Evolutionary conservation across 768 basidiomycete species (phyloP).

Genomic region (Tephrocybe sp.): DNA sequence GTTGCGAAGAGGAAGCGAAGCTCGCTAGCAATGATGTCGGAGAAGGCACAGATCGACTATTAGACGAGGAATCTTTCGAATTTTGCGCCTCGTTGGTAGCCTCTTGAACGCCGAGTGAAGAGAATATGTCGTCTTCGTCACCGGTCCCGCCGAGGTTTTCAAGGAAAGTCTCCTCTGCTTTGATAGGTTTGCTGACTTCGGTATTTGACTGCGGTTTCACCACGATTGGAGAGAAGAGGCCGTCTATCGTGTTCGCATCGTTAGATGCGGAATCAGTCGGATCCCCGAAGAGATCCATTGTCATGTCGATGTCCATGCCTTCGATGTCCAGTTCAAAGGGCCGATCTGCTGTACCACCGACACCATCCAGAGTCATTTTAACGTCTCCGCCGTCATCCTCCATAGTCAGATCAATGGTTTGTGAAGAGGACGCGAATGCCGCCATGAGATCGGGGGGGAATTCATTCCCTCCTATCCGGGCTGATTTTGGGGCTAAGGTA

Average conservation of each 20-base stretch:
- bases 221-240: slow-evolving; percentile 51
- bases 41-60: slow-evolving; percentile 32
- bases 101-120: slow-evolving; percentile 27
- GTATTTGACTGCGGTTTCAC: slow-evolving; percentile 19
- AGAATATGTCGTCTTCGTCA: slow-evolving; percentile 31
- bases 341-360: slow-evolving; percentile 73
- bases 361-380: slow-evolving; percentile 33
- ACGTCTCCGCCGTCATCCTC: slow-evolving; percentile 18
- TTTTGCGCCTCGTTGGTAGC: slow-evolving; percentile 13
- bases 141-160: slow-evolving; percentile 24
- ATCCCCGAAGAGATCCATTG: slow-evolving; percentile 59
- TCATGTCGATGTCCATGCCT: slow-evolving; percentile 63
- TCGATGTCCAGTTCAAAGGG: slow-evolving; percentile 83
- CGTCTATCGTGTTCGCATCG: slow-evolving; percentile 39
- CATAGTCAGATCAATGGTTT: slow-evolving; percentile 58
- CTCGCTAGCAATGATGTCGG: slow-evolving; percentile 43
- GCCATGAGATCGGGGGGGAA: slow-evolving; percentile 68
- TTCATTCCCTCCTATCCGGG: slow-evolving; percentile 54
- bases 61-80: slow-evolving; percentile 14
- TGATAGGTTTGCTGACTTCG: slow-evolving; percentile 12
- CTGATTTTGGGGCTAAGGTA: slow-evolving; percentile 79
- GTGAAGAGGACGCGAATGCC: slow-evolving; percentile 46
- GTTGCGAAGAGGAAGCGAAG: slow-evolving; percentile 36
- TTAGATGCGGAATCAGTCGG: slow-evolving; percentile 33
- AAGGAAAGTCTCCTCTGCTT: slow-evolving; percentile 37